A percentile compares a stretch with the other conserved stretches of the same genome.
phyloP scores from a whole-genome alignment of 176 grass and related monocot species.

The Alopecurus myosuroides region DNA sequence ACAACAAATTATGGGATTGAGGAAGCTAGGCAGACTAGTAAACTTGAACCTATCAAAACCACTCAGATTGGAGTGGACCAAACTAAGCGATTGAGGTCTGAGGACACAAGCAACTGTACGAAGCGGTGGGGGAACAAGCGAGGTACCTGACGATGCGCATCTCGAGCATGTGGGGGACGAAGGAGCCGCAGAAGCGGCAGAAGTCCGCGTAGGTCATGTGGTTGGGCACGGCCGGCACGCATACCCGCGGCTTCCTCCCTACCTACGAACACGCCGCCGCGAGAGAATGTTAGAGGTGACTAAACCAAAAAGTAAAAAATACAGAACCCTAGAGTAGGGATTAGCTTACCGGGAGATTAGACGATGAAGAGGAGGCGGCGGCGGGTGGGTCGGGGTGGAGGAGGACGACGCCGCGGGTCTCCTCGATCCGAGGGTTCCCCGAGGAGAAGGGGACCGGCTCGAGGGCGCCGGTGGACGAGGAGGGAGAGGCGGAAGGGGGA shows the following conservation, averaged over 20 bases:
- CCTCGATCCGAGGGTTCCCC: slow-evolving; percentile 93
- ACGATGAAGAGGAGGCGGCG: neutral
- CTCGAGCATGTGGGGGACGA: slow-evolving; percentile 72
- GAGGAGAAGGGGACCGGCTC: slow-evolving; percentile 76
- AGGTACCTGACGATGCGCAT: slow-evolving; percentile 92
- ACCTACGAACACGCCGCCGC: slow-evolving; percentile 22
- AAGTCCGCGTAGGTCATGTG: slow-evolving; percentile 97
- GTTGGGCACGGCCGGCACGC: slow-evolving; percentile 77
- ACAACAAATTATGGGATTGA: neutral
- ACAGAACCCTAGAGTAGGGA: neutral
- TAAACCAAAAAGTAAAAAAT: too few species aligned
- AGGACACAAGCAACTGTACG: neutral
- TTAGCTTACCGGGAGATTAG: slow-evolving; percentile 51
- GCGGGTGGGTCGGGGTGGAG: slow-evolving; percentile 47
- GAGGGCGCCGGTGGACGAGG: slow-evolving; percentile 11
- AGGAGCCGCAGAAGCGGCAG: slow-evolving; percentile 71
- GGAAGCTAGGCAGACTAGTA: neutral
- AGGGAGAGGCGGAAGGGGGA: neutral
- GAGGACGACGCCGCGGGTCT: slow-evolving; percentile 76
- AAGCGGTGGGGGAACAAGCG: neutral
- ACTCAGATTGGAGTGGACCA: neutral
- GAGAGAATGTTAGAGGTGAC: neutral
- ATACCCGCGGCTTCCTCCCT: slow-evolving; percentile 81
- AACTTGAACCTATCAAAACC: neutral
- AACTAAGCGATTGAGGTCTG: neutral